Evolutionary conservation across 306 rosid genomes (phyloP).

Genomic region (Mucuna pruriens): DNA sequence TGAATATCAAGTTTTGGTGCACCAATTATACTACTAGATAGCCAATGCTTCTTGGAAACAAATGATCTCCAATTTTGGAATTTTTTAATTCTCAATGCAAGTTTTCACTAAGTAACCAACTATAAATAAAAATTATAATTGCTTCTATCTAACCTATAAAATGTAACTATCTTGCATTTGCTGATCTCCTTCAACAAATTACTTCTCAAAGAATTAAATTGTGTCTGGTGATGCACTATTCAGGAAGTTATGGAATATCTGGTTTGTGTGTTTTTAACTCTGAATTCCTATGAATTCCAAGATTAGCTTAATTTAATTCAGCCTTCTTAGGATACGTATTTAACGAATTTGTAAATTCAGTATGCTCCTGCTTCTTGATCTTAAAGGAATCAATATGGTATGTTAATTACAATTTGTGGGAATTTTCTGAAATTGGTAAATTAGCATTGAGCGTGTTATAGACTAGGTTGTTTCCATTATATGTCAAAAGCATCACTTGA

Average conservation of each 20-base stretch:
- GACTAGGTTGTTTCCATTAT: conserved; percentile 18
- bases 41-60: conserved; percentile 15
- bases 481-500: conserved; percentile 14
- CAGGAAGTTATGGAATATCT: not conserved
- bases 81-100: not conserved
- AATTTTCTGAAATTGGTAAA: conserved; percentile 6
- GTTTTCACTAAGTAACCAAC: not conserved
- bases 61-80: conserved; percentile 24
- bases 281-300: not conserved
- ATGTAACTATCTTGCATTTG: conserved; percentile 10
- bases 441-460: conserved; percentile 1
- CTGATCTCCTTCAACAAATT: conserved; percentile 9
- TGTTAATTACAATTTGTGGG: conserved; percentile 2
- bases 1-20: conserved; percentile 3
- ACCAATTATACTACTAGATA: conserved; percentile 11
- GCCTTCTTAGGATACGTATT: not conserved
- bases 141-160: conserved; percentile 26
- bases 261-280: not conserved
- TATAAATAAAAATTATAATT: not conserved
- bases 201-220: conserved; percentile 6
- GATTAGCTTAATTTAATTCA: conserved; percentile 5
- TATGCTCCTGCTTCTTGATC: conserved; percentile 26
- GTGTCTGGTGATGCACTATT: conserved; percentile 13
- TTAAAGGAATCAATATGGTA: conserved; percentile 18
- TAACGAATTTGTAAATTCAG: not conserved